phyloP scores from a whole-genome alignment of 805 yeast genomes.

The Barnettozyma siamensis region DNA sequence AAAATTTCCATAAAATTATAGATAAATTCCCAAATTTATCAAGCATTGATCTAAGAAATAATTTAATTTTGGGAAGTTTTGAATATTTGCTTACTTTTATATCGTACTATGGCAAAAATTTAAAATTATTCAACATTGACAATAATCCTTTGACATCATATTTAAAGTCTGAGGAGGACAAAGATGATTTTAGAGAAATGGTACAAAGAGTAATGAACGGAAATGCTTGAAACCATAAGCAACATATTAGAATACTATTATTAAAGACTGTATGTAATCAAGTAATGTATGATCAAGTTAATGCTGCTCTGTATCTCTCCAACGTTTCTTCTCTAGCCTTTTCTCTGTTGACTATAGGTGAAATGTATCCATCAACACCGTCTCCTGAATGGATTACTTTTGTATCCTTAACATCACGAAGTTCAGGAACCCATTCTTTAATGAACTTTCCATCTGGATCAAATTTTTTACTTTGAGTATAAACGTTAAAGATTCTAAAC shows the following conservation, averaged over 20 bases:
- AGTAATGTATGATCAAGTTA: slow-evolving; percentile 3
- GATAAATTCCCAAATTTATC: slow-evolving; percentile 8
- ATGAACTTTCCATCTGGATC: slow-evolving; percentile 44
- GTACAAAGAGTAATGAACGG: slow-evolving; percentile 5
- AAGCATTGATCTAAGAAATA: slow-evolving; percentile 7
- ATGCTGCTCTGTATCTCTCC: slow-evolving; percentile 35
- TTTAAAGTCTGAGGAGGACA: slow-evolving; percentile 8
- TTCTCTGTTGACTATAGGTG: slow-evolving; percentile 40
- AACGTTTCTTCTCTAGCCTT: slow-evolving; percentile 37
- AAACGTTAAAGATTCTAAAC: slow-evolving; percentile 50
- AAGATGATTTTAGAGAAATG: slow-evolving; percentile 5
- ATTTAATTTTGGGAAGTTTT: slow-evolving; percentile 10
- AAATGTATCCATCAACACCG: slow-evolving; percentile 32
- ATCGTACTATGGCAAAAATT: neutral
- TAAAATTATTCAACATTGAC: slow-evolving; percentile 9
- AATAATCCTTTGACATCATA: slow-evolving; percentile 9
- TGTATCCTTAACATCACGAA: slow-evolving; percentile 21
- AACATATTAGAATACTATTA: too few species aligned
- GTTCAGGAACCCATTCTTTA: slow-evolving; percentile 45
- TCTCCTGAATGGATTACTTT: slow-evolving; percentile 26
- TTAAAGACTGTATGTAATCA: too few species aligned
- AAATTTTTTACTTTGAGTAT: slow-evolving; percentile 41
- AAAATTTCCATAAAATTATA: neutral
- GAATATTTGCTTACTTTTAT: slow-evolving; percentile 4
- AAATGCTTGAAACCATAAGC: neutral